Percentiles rank a stretch among this genome's conserved stretches.
Conservation (phyloP, 2,329 filamentous ascomycete genomes). For the Phaeosphaeriaceae sp. region DNA sequence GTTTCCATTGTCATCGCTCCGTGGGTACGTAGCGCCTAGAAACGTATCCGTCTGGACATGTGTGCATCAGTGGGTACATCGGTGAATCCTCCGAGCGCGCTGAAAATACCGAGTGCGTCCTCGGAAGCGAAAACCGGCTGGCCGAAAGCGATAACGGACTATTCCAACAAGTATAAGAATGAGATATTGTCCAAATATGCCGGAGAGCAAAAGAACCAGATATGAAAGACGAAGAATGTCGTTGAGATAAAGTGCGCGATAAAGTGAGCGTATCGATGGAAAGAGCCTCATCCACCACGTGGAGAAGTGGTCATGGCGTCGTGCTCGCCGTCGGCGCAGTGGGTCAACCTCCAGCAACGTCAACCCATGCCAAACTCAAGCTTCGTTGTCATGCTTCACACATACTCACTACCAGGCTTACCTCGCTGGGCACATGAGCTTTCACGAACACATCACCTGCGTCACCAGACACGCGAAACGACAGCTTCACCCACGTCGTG, state of each 20-base stretch:
- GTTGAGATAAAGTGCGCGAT: constrained; percentile 24
- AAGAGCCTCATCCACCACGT: constrained; percentile 17
- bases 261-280: constrained; percentile 24
- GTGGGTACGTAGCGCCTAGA: constrained; percentile 1
- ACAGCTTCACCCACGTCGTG: background rate
- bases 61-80: constrained; percentile 1
- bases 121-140: background rate
- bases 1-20: background rate
- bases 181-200: background rate
- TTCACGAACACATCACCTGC: background rate
- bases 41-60: background rate
- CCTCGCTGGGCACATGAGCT: background rate
- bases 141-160: background rate
- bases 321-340: constrained; percentile 1
- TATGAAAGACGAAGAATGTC: constrained; percentile 10
- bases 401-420: background rate
- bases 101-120: constrained; percentile 1
- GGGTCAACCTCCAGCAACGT: background rate
- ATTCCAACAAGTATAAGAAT: background rate
- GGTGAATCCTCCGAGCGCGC: background rate
- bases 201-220: constrained; percentile 1
- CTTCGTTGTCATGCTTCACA: background rate
- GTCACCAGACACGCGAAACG: background rate
- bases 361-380: background rate
- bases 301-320: constrained; percentile 17